phyloP scores from a whole-genome alignment of 306 rosid species.

The Pueraria montana region DNA sequence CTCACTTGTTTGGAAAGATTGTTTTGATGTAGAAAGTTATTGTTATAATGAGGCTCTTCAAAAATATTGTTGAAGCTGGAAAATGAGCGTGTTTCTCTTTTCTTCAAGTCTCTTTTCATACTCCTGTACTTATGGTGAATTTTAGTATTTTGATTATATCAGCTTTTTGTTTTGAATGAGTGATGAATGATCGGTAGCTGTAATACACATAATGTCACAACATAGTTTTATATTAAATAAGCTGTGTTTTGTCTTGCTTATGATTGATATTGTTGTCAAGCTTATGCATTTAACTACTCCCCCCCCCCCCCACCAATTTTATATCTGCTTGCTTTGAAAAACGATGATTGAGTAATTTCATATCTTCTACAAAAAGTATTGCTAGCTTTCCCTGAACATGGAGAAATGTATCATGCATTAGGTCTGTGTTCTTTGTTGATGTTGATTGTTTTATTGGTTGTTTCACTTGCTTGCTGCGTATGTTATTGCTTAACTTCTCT shows the following conservation, averaged over 20 bases:
- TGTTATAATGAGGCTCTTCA: not conserved
- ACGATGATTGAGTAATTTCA: constrained; percentile 1
- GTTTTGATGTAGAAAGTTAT: constrained; percentile 24
- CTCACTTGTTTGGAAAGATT: constrained; percentile 1
- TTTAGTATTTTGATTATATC: constrained; percentile 8
- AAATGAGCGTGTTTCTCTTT: not conserved
- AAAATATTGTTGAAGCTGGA: constrained; percentile 15
- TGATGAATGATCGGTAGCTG: constrained; percentile 29
- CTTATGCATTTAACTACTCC: not conserved
- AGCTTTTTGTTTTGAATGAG: constrained; percentile 21
- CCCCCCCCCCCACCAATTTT: not conserved
- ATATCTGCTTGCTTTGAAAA: constrained; percentile 11
- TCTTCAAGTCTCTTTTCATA: not conserved
- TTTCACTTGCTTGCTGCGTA: constrained; percentile 20
- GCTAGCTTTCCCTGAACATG: not conserved
- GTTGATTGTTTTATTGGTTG: constrained; percentile 37
- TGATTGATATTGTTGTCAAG: constrained; percentile 4
- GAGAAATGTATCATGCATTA: not conserved
- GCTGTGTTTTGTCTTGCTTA: not conserved
- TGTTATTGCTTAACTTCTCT: constrained; percentile 29
- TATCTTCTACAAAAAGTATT: constrained; percentile 3
- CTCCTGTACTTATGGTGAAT: constrained; percentile 5
- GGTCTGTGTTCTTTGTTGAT: constrained; percentile 35
- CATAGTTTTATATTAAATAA: not conserved
- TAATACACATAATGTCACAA: constrained; percentile 4